Base-by-base conservation (phyloP, 306 rosid species). In the Alnus glutinosa region DNA sequence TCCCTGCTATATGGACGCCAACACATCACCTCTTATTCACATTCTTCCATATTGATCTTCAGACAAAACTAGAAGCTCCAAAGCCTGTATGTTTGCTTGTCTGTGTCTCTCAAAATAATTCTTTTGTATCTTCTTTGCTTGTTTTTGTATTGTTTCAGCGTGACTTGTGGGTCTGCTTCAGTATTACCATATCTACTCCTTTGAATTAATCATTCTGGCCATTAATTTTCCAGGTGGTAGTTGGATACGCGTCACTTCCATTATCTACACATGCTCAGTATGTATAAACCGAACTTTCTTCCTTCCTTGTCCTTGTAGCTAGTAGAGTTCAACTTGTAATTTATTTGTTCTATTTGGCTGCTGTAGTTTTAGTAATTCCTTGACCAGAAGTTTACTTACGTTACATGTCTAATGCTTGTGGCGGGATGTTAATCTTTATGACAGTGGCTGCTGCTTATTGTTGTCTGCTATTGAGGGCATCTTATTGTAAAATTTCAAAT, bases 1-100 rank as follows among this genome's bases (percentile, higher is more conserved):
- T 95, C 79, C 99, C 99, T 77, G 98, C 99, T 79, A 87, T 82
- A 75, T 95, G 99, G 99, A 90, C 97, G 58, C 97, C 99, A 59
- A 87, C 71, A 51, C 97, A 93, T 86, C 97, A 95, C 87, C 92
- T 95, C 81, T 83, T 95, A 46, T 95, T 95, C 85, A 90, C 98
- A 28, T 91, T 95, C 77, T 93, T 81, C 81, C 97, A 95, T 83
- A 90, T 95, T 71, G 99, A 95, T 81, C 87, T 95, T 81, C 99
- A 95, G 86, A 92, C 99, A 73, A 95, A 95, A 81, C 79, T 86
- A 78, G 99, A 95, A 86, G 93, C 97, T 80, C 99, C 98, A 63
- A 93, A 90, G 84, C 98, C 99, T 23, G 99, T 95, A 81, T 77
- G 90, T 83, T 83, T 46, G 15, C 73, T 80, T 74, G 50, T 70